Conservation (phyloP, 306 rosid species). For the Vachellia collinsii region DNA sequence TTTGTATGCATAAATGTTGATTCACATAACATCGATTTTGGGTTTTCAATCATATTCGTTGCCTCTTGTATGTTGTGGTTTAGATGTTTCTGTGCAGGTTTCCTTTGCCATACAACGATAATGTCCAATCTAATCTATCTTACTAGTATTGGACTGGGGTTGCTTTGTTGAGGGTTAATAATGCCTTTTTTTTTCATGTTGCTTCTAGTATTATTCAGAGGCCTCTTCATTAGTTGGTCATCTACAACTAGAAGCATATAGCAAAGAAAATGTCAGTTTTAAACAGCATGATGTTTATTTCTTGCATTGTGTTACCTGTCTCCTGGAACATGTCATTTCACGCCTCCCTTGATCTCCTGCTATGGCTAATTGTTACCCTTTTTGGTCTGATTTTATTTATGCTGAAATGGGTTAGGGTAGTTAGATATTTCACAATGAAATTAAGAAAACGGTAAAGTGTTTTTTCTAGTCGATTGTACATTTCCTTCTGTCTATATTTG, state of each 20-base stretch:
- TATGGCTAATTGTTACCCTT: neutral
- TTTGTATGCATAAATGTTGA: neutral
- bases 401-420: neutral
- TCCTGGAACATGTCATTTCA: neutral
- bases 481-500: neutral
- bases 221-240: neutral
- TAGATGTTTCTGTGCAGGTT: too few relatives aligned
- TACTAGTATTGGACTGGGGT: neutral
- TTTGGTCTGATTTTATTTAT: neutral
- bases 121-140: too few relatives aligned
- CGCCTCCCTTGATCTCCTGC: neutral
- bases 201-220: conserved; percentile 17
- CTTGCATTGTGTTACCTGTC: conserved; percentile 41
- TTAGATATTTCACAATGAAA: neutral
- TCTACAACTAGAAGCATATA: conserved; percentile 28
- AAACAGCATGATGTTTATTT: conserved; percentile 33
- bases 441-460: neutral
- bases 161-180: neutral
- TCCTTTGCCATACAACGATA: too few relatives aligned
- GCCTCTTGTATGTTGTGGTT: neutral
- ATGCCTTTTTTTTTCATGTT: neutral
- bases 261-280: conserved; percentile 24
- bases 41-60: neutral
- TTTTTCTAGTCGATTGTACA: neutral
- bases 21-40: neutral